phyloP scores from a whole-genome alignment of 2,329 filamentous ascomycete species.

The Neonectria sp. region DNA sequence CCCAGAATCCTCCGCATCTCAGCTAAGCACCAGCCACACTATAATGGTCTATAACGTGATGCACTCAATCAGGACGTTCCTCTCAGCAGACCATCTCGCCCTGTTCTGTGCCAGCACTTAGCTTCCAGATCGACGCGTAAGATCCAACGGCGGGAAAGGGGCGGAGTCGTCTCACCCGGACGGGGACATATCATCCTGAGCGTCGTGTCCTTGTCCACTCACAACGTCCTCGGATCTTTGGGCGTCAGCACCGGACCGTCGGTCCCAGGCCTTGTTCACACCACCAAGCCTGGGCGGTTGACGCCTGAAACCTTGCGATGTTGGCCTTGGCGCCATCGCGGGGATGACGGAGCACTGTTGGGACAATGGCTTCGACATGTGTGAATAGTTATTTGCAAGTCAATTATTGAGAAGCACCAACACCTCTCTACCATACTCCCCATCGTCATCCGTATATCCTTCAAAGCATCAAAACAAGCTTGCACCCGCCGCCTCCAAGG shows the following conservation, averaged over 20 bases:
- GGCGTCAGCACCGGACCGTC: not conserved
- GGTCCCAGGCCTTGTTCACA: not conserved
- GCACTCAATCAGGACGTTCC: not conserved
- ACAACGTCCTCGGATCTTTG: not conserved
- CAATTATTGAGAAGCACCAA: slow-evolving; percentile 18
- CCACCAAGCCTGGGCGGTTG: not conserved
- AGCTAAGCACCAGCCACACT: slow-evolving; percentile 15
- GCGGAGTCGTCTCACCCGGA: not conserved
- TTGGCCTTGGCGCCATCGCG: not conserved
- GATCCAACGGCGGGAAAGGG: not conserved
- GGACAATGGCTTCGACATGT: not conserved
- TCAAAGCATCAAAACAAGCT: slow-evolving; percentile 4
- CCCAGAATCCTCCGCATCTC: slow-evolving; percentile 8
- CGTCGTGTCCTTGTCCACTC: not conserved
- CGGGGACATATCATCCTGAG: not conserved
- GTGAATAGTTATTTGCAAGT: slow-evolving; percentile 13
- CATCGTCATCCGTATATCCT: slow-evolving; percentile 10
- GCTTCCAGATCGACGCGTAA: not conserved
- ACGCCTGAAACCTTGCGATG: not conserved
- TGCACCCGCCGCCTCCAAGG: not conserved
- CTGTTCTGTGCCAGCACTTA: not conserved
- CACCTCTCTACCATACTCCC: slow-evolving; percentile 22
- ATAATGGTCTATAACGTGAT: not conserved
- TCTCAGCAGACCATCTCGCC: slow-evolving; percentile 4
- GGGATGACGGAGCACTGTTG: not conserved